A percentile compares a stretch with the other conserved stretches of the same genome.
Evolutionary conservation across 2,329 filamentous ascomycete genomes (phyloP).

Genomic region (Bipolaris cookei): DNA sequence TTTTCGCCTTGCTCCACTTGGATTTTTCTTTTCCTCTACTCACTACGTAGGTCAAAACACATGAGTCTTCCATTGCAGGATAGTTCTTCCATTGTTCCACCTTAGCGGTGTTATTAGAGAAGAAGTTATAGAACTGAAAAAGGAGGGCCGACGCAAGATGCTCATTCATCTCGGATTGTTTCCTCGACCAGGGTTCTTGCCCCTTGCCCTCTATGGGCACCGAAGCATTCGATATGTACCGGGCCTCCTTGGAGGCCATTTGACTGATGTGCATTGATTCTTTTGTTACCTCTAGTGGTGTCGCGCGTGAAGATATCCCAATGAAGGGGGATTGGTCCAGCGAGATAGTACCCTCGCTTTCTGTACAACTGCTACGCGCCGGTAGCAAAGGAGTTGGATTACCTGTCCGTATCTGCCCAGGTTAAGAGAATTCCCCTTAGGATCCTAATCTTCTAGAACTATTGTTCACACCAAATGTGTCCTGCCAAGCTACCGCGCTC

Average conservation of each 20-base stretch:
- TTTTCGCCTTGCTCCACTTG: not conserved
- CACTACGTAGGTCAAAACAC: not conserved
- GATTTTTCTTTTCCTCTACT: not conserved
- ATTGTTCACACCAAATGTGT: too few species aligned
- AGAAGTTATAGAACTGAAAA: not conserved
- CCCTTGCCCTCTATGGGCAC: not conserved
- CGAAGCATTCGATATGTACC: not conserved
- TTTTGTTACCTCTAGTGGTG: not conserved
- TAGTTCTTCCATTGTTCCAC: not conserved
- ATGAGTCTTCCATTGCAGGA: not conserved
- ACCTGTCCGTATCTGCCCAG: too few species aligned
- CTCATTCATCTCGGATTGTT: not conserved
- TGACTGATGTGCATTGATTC: not conserved
- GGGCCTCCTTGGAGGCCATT: not conserved
- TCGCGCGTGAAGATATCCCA: not conserved
- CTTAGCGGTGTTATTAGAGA: not conserved
- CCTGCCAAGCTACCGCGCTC: too few species aligned
- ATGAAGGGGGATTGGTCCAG: not conserved
- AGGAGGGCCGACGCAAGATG: not conserved
- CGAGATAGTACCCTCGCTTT: not conserved
- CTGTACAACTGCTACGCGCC: not conserved
- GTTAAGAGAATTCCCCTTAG: too few species aligned
- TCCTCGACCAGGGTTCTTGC: not conserved
- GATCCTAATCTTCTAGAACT: too few species aligned
- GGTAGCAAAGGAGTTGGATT: too few species aligned